phyloP scores from a whole-genome alignment of 2,329 filamentous ascomycete genomes.

The Penicillium palitans region DNA sequence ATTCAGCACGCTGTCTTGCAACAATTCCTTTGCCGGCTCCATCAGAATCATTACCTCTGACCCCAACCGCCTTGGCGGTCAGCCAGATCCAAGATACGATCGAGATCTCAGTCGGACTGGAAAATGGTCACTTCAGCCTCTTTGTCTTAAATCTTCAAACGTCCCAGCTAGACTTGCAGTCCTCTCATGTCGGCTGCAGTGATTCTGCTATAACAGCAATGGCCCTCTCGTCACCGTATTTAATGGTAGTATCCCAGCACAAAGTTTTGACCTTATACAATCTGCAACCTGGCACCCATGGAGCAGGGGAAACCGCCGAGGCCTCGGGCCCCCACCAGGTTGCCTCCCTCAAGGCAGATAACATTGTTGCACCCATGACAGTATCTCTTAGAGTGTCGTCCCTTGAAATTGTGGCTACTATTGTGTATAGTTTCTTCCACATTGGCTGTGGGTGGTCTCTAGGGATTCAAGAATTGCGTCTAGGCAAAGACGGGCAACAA shows the following conservation, averaged over 20 bases:
- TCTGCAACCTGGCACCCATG: slow-evolving; percentile 43
- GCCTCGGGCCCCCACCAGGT: slow-evolving; percentile 55
- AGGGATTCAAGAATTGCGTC: slow-evolving; percentile 83
- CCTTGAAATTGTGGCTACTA: slow-evolving; percentile 70
- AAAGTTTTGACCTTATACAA: slow-evolving; percentile 76
- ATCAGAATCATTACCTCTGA: slow-evolving; percentile 62
- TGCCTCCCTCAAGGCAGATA: slow-evolving; percentile 77
- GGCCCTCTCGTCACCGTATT: slow-evolving; percentile 71
- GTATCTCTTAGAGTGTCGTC: slow-evolving; percentile 74
- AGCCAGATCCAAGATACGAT: slow-evolving; percentile 51
- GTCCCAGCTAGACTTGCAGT: slow-evolving; percentile 51
- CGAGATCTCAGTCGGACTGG: slow-evolving; percentile 68
- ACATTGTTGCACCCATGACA: slow-evolving; percentile 73
- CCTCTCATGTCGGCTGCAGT: slow-evolving; percentile 61
- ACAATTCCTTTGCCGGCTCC: slow-evolving; percentile 35
- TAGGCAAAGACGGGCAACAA: slow-evolving; percentile 53
- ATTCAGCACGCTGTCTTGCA: slow-evolving; percentile 61
- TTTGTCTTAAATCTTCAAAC: slow-evolving; percentile 60
- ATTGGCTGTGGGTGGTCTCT: slow-evolving; percentile 80
- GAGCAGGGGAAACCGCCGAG: slow-evolving; percentile 6
- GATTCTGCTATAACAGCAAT: slow-evolving; percentile 69
- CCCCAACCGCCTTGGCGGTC: slow-evolving; percentile 53
- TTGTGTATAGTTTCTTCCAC: slow-evolving; percentile 81
- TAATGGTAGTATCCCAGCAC: slow-evolving; percentile 73
- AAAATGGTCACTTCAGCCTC: slow-evolving; percentile 68